Evolutionary conservation across 805 yeast genomes (phyloP), one percentile per base, ranked within the genome.

Genomic region (Lachancea kluyveri): DNA sequence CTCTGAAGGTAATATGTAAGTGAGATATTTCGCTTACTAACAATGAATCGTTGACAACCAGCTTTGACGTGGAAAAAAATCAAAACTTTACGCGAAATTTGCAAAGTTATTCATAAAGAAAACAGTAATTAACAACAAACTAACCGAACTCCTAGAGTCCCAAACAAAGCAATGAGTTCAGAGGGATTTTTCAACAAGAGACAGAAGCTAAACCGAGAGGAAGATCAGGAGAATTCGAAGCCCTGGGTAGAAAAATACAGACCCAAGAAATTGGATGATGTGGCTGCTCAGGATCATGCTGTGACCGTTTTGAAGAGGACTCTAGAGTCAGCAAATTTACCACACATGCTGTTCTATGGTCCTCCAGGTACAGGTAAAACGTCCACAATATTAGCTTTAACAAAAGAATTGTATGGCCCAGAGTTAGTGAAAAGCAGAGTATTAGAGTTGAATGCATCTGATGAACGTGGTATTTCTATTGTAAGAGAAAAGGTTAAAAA

Each of bases 201-300:
- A 36, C 57, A 59, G 20, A 54, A 54, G 26, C 21, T 50, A 2
- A 39, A 35, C 5, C 21, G 36, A 4, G 21, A 37, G 6, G 41
- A 29, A 1, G 45, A 41, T 12, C 39, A 42, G 8, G 59, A 52
- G 19, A 52, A 57, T 23, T 48, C 54, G n/a, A 59, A 63, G 30
- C 96, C 96, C 3, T 86, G 96, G 96, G 94, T 87, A 13, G 96
- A 86, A 54, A 86, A 86, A 67, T 83, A 83, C 56, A 85, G 99
- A 44, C 99, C 99, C 9, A 79, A 76, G 53, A 75, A 71, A 27
- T 67, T 92, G 23, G 83, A 77, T 45, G 97, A 92, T 44, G 86
- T 92, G 12, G 69, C 96, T 4, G 84, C 97, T 0, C 99, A 92
- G 54, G 90, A 79, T 30, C 87, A 85, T 45, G 87, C 97, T 0